Base-by-base conservation (phyloP, 1,139 yeast species). In the Blastobotrys arbuscula region DNA sequence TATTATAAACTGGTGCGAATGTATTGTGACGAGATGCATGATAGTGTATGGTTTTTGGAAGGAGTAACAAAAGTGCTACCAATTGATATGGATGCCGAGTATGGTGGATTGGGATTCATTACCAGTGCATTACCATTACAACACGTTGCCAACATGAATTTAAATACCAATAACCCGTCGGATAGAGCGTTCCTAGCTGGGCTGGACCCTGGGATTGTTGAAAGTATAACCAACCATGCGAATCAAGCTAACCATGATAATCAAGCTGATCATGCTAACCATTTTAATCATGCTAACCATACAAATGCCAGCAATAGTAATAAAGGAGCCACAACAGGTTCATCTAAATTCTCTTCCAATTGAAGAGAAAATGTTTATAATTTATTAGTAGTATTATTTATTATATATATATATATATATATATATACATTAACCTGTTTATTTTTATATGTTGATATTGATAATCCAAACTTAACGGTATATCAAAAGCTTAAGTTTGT, bases 31-130 rank as follows among this genome's bases (percentile, higher is more conserved):
- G 95, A 87, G 60, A 83, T 85, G 84, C 86, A 84, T 62, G 94
- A 88, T 59, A 79, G 79, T 58, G 95, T 89, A 15, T 90, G 97
- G 97, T 90, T 90, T 59, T 73, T 90, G 55, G 96, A 89, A 65
- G 97, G 97, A 1, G 95, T 90, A 2, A 78, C 94, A 4, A 81
- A 81, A 52, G 95, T 88, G 0, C 73, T 90, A 36, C 72, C 71
- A 2, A 66, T 67, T 21, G 71, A 68, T 47, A 59, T 62, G 58
- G 72, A 68, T 50, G 53, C 57, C 15, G 65, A 67, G 51, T 61
- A 56, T 43, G 72, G 71, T 7, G 70, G 70, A 0, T 59, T 67
- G 19, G 70, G 69, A 2, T 67, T 66, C 50, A 64, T 67, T 20
- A 65, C 67, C 4, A 55, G 57, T 13, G 70, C 71, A 2, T 54